phyloP scores from a whole-genome alignment of 176 grass and related monocot genomes.

The Paspalum vaginatum region DNA sequence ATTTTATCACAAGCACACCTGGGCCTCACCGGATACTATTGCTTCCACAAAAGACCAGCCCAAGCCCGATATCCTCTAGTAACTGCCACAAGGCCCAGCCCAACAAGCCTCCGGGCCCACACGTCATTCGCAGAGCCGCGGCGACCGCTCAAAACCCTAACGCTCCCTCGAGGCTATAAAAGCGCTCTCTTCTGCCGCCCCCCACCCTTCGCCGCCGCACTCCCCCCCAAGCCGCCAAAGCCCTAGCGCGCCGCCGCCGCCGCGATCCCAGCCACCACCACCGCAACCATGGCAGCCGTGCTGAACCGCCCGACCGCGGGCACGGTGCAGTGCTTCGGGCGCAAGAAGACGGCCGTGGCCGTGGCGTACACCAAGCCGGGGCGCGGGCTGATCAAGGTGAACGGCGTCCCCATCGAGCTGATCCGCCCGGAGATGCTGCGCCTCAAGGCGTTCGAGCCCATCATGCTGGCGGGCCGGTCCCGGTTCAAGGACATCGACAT shows the following conservation, averaged over 20 bases:
- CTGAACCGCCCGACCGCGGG: conserved; percentile 40
- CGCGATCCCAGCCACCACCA: neutral
- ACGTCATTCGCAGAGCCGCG: neutral
- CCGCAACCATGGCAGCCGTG: conserved; percentile 33
- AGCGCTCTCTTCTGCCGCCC: neutral
- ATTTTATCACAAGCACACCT: conserved; percentile 14
- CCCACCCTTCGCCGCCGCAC: neutral
- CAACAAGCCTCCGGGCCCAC: neutral
- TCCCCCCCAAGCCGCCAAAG: neutral
- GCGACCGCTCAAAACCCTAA: conserved; percentile 44
- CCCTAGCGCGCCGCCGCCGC: conserved; percentile 4
- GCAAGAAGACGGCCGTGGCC: conserved; percentile 89
- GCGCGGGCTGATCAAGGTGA: conserved; percentile 84
- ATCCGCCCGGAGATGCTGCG: conserved; percentile 75
- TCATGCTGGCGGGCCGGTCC: conserved; percentile 62
- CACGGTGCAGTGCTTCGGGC: conserved; percentile 80
- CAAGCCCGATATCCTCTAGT: too few relatives aligned
- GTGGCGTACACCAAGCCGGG: conserved; percentile 79
- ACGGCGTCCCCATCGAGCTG: conserved; percentile 81
- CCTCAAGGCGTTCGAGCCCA: conserved; percentile 80
- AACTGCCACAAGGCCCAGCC: neutral
- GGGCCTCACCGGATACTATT: neutral
- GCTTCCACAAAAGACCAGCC: too few relatives aligned
- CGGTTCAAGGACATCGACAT: conserved; percentile 83
- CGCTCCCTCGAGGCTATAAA: conserved; percentile 1